Evolutionary conservation across 2,329 filamentous ascomycete species (phyloP).

Genomic region (Microsporum ferrugineum): DNA sequence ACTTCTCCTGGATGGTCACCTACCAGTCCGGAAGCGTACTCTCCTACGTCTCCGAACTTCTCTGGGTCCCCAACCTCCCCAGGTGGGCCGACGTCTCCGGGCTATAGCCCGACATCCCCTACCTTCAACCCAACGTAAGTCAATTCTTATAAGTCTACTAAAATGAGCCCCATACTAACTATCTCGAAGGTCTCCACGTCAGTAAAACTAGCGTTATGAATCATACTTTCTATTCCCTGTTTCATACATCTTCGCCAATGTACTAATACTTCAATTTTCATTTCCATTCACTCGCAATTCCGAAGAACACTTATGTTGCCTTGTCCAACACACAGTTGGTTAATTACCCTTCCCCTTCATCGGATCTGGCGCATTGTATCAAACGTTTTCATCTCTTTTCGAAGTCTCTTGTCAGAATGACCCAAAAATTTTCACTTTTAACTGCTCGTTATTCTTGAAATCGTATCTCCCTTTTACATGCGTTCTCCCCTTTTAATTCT

Average conservation of each 20-base stretch:
- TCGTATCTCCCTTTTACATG: neutral
- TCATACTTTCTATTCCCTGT: neutral
- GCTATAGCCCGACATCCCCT: conserved; percentile 36
- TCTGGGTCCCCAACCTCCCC: conserved; percentile 35
- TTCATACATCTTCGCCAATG: conserved; percentile 14
- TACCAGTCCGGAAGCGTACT: conserved; percentile 39
- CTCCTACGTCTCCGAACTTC: conserved; percentile 41
- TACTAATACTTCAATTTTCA: conserved; percentile 26
- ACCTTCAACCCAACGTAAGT: conserved; percentile 35
- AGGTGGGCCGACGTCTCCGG: conserved; percentile 31
- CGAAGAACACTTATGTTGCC: conserved; percentile 1
- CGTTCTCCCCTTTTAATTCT: conserved; percentile 2
- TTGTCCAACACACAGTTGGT: conserved; percentile 7
- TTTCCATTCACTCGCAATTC: neutral
- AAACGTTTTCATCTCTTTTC: conserved; percentile 2
- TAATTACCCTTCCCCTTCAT: conserved; percentile 7
- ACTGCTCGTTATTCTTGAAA: conserved; percentile 5
- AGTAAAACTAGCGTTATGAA: conserved; percentile 20
- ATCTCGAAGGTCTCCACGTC: conserved; percentile 29
- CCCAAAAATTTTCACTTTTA: conserved; percentile 6
- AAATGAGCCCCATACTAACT: neutral
- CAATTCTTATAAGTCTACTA: neutral
- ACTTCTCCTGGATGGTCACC: conserved; percentile 43
- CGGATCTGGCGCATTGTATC: conserved; percentile 10
- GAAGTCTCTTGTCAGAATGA: conserved; percentile 8